These are phyloP conservation scores for Salicornia ramosissima DNA, from an alignment of 148 eudicot genomes.

Conservation along the genomic window DNA sequence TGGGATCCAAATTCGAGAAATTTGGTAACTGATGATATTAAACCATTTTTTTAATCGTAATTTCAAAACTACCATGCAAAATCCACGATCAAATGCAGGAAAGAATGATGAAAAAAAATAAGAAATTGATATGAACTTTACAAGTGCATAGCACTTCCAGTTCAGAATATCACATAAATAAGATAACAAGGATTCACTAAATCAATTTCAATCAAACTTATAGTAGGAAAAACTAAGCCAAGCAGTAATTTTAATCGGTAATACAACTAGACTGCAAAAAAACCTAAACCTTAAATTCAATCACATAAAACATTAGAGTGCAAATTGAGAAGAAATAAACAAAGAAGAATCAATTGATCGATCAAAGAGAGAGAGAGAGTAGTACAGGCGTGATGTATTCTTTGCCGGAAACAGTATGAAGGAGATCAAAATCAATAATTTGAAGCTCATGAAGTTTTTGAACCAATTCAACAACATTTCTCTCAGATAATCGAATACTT, in stretches of 20 bases:
- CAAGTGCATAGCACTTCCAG: neutral
- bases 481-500: slow-evolving; percentile 87
- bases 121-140: neutral
- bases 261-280: neutral
- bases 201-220: neutral
- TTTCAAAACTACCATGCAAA: neutral
- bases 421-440: slow-evolving; percentile 95
- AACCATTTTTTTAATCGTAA: too few species aligned
- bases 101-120: neutral
- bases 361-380: neutral
- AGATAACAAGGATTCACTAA: neutral
- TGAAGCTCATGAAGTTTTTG: slow-evolving; percentile 81
- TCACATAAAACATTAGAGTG: neutral
- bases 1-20: neutral
- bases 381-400: slow-evolving; percentile 90
- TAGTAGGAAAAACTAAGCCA: neutral
- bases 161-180: neutral
- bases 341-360: neutral
- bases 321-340: neutral
- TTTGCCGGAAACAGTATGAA: slow-evolving; percentile 92
- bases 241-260: neutral
- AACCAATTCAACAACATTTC: slow-evolving; percentile 97
- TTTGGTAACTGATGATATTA: neutral
- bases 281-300: slow-evolving; percentile 8
- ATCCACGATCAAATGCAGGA: neutral